phyloP scores from a whole-genome alignment of 257 asterid species.

The Coffea eugenioides region DNA sequence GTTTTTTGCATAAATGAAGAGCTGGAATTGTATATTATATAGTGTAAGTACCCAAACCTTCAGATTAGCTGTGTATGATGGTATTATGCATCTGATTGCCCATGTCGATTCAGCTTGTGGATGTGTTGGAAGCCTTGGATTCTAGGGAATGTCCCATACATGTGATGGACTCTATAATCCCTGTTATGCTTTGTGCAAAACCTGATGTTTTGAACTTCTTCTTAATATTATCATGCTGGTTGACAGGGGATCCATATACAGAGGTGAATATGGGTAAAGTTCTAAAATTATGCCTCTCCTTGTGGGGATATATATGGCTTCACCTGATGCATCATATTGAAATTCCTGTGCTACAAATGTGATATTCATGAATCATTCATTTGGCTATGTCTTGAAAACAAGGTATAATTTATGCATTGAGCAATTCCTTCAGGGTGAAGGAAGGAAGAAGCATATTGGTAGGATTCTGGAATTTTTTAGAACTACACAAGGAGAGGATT shows the following conservation, averaged over 20 bases:
- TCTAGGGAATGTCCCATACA: not conserved
- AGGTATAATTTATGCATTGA: conserved; percentile 66
- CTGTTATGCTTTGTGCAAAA: not conserved
- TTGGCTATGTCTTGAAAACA: conserved; percentile 52
- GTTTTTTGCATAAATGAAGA: not conserved
- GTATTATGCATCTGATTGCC: not conserved
- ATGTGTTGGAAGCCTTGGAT: not conserved
- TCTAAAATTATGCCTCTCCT: conserved; percentile 6
- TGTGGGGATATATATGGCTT: conserved; percentile 7
- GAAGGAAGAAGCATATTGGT: conserved; percentile 62
- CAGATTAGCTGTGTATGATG: not conserved
- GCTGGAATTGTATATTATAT: not conserved
- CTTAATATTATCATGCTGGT: not conserved
- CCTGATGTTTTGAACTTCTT: not conserved
- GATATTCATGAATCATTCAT: conserved; percentile 46
- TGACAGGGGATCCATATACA: not conserved
- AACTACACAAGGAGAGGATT: conserved; percentile 69
- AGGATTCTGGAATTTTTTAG: conserved; percentile 80
- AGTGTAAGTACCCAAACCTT: not conserved
- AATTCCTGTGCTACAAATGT: conserved; percentile 33
- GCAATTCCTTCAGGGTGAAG: conserved; percentile 93
- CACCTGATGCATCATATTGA: conserved; percentile 23
- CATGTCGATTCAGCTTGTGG: not conserved
- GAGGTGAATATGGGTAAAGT: conserved; percentile 9
- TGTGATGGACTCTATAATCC: not conserved